Conservation (phyloP, 129 eudicot genomes). For the Glebionis coronaria region DNA sequence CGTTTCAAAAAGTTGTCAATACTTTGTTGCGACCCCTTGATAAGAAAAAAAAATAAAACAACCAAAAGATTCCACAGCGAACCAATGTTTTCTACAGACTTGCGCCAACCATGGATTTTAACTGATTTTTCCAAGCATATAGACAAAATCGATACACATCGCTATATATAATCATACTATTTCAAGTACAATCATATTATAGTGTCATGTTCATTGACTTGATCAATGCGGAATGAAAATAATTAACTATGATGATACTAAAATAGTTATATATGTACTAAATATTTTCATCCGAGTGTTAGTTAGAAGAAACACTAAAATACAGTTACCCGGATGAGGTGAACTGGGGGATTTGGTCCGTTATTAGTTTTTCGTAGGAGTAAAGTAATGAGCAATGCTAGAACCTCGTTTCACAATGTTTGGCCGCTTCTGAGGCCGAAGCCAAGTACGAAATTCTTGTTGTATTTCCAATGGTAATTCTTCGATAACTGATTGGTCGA, state of each 20-base stretch:
- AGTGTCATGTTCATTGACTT: not conserved
- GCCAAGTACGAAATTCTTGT: slow-evolving; percentile 57
- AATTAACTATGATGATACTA: not conserved
- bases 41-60: too few relatives aligned
- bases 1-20: too few relatives aligned
- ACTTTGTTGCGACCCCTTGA: too few relatives aligned
- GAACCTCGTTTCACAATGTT: slow-evolving; percentile 47
- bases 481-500: slow-evolving; percentile 63
- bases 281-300: not conserved
- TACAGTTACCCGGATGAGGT: not conserved
- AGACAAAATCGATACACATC: too few relatives aligned
- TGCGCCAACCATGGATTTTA: too few relatives aligned
- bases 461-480: slow-evolving; percentile 81
- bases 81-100: too few relatives aligned
- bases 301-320: not conserved
- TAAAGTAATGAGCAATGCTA: slow-evolving; percentile 65
- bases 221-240: not conserved
- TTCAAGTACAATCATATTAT: not conserved
- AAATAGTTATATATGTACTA: slow-evolving; percentile 5
- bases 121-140: too few relatives aligned
- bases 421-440: slow-evolving; percentile 62
- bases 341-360: not conserved
- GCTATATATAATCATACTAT: not conserved
- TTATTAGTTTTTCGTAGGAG: slow-evolving; percentile 40
- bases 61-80: too few relatives aligned